Conservation (phyloP, 768 basidiomycete species). For the Hygrocybe punicea region DNA sequence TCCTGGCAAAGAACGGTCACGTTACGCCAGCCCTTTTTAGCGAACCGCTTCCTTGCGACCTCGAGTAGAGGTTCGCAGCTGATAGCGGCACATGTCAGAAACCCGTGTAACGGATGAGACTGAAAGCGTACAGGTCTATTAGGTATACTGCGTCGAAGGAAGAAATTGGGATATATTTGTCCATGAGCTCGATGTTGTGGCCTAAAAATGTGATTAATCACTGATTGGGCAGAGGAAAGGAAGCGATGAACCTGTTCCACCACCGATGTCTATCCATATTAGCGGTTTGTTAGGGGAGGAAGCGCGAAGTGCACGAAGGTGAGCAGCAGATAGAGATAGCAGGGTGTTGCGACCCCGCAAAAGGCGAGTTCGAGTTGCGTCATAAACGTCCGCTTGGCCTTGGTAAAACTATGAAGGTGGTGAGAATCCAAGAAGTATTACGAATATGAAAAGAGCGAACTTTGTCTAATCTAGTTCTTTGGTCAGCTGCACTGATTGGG, state of each 20-base stretch:
- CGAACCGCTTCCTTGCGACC: conserved; percentile 66
- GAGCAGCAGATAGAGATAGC: conserved; percentile 62
- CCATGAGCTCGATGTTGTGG: conserved; percentile 71
- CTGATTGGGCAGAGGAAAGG: neutral
- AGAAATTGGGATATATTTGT: conserved; percentile 53
- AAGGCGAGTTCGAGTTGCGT: conserved; percentile 57
- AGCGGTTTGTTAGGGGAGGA: conserved; percentile 44
- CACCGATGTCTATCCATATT: conserved; percentile 78
- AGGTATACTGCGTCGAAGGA: conserved; percentile 68
- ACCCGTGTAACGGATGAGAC: neutral
- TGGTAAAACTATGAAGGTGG: conserved; percentile 50
- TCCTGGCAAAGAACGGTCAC: conserved; percentile 71
- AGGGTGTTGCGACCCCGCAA: conserved; percentile 71
- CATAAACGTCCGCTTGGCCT: conserved; percentile 71
- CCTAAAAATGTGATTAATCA: conserved; percentile 2
- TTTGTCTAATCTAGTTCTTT: conserved; percentile 45
- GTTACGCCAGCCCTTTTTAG: conserved; percentile 66
- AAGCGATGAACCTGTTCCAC: conserved; percentile 53
- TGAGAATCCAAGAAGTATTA: neutral
- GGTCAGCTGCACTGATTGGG: conserved; percentile 40
- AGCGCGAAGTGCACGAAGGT: conserved; percentile 48
- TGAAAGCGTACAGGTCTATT: conserved; percentile 49
- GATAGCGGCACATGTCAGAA: neutral
- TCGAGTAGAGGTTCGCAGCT: conserved; percentile 64
- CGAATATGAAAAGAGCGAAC: conserved; percentile 18